These are phyloP conservation scores for Coemansia sp. DNA, from an alignment of 192 early-diverging fungal species.

Conservation along the genomic window DNA sequence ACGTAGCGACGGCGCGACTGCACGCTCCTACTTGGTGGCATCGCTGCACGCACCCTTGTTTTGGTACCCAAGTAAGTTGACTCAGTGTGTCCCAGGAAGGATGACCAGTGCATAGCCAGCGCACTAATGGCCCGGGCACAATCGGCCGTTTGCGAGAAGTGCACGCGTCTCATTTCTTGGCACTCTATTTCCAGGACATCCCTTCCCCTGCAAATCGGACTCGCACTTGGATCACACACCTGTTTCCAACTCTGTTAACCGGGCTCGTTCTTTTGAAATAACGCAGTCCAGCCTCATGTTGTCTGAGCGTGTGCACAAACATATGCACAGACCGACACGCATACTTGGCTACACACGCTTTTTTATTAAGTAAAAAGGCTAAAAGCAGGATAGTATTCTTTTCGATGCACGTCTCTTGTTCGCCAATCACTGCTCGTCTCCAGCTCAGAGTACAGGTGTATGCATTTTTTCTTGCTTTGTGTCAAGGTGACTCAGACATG, in stretches of 20 bases:
- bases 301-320: constrained; percentile 3
- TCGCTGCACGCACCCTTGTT: background rate
- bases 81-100: background rate
- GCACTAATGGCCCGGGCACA: background rate
- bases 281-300: background rate
- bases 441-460: background rate
- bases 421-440: background rate
- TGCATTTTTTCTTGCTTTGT: constrained; percentile 7
- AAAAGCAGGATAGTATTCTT: background rate
- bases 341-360: background rate
- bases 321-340: background rate
- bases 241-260: constrained; percentile 3
- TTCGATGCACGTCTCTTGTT: background rate
- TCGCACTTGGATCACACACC: background rate
- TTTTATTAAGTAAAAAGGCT: background rate
- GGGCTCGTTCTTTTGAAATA: background rate
- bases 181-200: background rate
- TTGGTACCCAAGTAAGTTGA: background rate
- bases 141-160: background rate
- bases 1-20: background rate
- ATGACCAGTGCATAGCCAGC: background rate
- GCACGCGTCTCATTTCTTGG: constrained; percentile 1
- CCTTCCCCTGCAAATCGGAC: background rate
- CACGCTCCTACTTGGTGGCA: background rate
- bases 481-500: background rate